phyloP scores from a whole-genome alignment of 2,329 filamentous ascomycete species.

The Epichloe uncinata region DNA sequence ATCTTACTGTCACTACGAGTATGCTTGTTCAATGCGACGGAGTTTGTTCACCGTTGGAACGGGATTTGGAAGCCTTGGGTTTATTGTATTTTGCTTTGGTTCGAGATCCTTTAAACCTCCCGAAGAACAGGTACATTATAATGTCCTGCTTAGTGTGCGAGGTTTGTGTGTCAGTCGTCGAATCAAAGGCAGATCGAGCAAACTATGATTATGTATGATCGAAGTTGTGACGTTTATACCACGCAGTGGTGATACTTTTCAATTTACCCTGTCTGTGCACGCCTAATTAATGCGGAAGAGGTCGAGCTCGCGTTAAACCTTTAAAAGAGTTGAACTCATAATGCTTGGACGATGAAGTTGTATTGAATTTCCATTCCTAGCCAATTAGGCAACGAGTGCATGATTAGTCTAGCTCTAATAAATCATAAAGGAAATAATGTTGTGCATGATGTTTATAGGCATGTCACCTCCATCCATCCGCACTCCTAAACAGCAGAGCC shows the following conservation, averaged over 20 bases:
- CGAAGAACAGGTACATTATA: not conserved
- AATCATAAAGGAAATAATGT: no score
- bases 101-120: conserved; percentile 7
- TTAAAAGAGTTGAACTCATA: no score
- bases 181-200: not conserved
- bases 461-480: no score
- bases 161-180: not conserved
- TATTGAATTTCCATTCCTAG: no score
- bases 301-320: no score
- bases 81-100: conserved; percentile 15
- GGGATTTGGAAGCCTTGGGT: conserved; percentile 4
- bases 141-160: not conserved
- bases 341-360: no score
- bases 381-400: no score
- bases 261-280: not conserved
- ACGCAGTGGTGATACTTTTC: conserved; percentile 25
- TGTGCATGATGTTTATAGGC: no score
- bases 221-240: conserved; percentile 30
- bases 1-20: conserved; percentile 10
- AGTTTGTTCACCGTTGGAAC: conserved; percentile 20
- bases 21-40: conserved; percentile 21
- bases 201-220: conserved; percentile 27
- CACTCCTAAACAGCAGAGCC: no score
- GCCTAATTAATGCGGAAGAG: no score
- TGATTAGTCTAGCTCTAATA: no score